Percentiles rank a stretch among this genome's conserved stretches.
These are phyloP conservation scores for Monascus purpureus DNA, from an alignment of 495 filamentous ascomycete genomes.

Conservation along the genomic window DNA sequence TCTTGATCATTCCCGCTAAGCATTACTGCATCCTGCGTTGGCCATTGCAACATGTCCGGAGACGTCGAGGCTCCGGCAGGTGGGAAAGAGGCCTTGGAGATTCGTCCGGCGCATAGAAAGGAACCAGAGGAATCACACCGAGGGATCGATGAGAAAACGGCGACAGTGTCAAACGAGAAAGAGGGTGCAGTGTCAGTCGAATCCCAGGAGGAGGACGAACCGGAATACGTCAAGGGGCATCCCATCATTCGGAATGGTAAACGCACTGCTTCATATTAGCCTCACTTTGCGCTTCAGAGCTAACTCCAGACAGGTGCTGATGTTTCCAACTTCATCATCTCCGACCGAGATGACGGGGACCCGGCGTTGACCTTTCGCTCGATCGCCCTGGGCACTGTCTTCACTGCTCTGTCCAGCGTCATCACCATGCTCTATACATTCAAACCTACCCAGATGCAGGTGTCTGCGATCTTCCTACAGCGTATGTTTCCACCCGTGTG, in stretches of 20 bases:
- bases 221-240: constrained; percentile 17
- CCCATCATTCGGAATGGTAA: constrained; percentile 12
- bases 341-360: constrained; percentile 13
- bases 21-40: no score
- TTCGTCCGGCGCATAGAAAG: not conserved
- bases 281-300: not conserved
- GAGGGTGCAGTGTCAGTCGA: not conserved
- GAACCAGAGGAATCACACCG: not conserved
- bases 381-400: constrained; percentile 12
- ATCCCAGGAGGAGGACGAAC: constrained; percentile 1
- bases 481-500: constrained; percentile 5
- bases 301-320: constrained; percentile 6
- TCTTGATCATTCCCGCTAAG: not conserved
- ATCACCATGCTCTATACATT: constrained; percentile 20
- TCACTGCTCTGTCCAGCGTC: constrained; percentile 18
- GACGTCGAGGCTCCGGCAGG: not conserved
- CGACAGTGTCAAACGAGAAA: not conserved
- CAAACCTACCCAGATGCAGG: constrained; percentile 12
- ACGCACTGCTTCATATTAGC: not conserved
- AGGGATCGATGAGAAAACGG: not conserved
- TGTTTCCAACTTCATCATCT: constrained; percentile 14
- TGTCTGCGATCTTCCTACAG: constrained; percentile 15
- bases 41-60: not conserved
- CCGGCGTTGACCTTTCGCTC: constrained; percentile 15
- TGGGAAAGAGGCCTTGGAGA: not conserved